Conservation (phyloP, 257 asterid genomes). For the Apocynum venetum region DNA sequence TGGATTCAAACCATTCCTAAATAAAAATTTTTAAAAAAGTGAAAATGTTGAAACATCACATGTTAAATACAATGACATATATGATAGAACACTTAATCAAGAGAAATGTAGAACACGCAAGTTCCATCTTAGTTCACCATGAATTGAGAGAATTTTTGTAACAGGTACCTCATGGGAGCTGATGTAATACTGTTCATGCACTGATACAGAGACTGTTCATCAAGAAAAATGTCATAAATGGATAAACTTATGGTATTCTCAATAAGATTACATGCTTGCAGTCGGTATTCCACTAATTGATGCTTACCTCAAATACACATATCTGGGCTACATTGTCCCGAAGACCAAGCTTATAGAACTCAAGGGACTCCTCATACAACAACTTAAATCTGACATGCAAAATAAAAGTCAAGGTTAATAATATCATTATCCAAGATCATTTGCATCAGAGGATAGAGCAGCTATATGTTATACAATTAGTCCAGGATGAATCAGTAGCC, state of each 20-base stretch:
- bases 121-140: too few species aligned
- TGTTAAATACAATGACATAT: neutral
- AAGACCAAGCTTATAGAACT: slow-evolving; percentile 69
- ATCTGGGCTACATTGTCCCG: slow-evolving; percentile 97
- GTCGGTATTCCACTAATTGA: neutral
- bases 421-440: neutral
- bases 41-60: neutral
- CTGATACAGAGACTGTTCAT: slow-evolving; percentile 49
- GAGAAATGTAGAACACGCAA: neutral
- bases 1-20: neutral
- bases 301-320: slow-evolving; percentile 81
- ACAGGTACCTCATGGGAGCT: slow-evolving; percentile 24
- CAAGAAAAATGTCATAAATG: slow-evolving; percentile 18
- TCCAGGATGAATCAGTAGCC: neutral
- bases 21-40: neutral
- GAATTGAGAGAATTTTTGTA: neutral
- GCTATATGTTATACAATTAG: neutral
- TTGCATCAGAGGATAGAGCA: neutral
- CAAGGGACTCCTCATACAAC: slow-evolving; percentile 82
- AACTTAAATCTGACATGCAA: slow-evolving; percentile 70
- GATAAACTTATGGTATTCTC: neutral
- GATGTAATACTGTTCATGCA: slow-evolving; percentile 27
- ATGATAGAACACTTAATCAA: neutral
- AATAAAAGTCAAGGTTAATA: slow-evolving; percentile 3
- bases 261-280: neutral